Evolutionary conservation across 2,329 filamentous ascomycete genomes (phyloP).

Genomic region (Colletotrichum sansevieriae): DNA sequence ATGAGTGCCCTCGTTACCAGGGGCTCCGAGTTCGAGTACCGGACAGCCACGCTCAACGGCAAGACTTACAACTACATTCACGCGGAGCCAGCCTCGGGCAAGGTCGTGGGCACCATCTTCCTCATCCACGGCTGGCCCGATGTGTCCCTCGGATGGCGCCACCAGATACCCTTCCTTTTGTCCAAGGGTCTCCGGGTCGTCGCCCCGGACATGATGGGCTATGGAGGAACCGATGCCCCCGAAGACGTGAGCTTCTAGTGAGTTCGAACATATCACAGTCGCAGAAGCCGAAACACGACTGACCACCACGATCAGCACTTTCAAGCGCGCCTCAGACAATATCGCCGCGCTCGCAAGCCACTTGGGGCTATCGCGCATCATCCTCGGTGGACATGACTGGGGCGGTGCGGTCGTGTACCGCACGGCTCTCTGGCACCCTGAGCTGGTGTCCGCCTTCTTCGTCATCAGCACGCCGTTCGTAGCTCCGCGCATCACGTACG

Average conservation of each 20-base stretch:
- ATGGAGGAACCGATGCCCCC: slow-evolving; percentile 76
- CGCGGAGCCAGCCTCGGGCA: slow-evolving; percentile 55
- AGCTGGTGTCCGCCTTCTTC: slow-evolving; percentile 77
- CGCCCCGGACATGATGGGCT: slow-evolving; percentile 83
- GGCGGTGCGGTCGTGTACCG: slow-evolving; percentile 80
- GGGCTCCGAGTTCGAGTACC: slow-evolving; percentile 17
- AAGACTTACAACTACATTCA: slow-evolving; percentile 73
- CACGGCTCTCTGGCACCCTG: slow-evolving; percentile 75
- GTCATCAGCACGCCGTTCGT: slow-evolving; percentile 79
- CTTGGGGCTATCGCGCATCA: slow-evolving; percentile 62
- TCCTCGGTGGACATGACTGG: slow-evolving; percentile 89
- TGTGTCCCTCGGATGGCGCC: slow-evolving; percentile 80
- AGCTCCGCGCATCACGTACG: slow-evolving; percentile 63
- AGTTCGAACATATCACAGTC: not conserved
- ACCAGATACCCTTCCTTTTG: slow-evolving; percentile 80
- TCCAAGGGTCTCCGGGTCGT: slow-evolving; percentile 78
- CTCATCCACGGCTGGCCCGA: slow-evolving; percentile 79
- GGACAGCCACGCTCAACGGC: slow-evolving; percentile 51
- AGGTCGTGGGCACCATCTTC: slow-evolving; percentile 56
- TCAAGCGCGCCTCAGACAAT: slow-evolving; percentile 78
- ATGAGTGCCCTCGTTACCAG: not conserved
- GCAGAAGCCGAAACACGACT: not conserved
- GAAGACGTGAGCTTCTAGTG: slow-evolving; percentile 47
- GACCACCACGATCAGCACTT: slow-evolving; percentile 68
- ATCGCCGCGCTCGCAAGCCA: slow-evolving; percentile 75